Conservation (phyloP, 2,329 filamentous ascomycete species). For the Elsinoe ampelina region DNA sequence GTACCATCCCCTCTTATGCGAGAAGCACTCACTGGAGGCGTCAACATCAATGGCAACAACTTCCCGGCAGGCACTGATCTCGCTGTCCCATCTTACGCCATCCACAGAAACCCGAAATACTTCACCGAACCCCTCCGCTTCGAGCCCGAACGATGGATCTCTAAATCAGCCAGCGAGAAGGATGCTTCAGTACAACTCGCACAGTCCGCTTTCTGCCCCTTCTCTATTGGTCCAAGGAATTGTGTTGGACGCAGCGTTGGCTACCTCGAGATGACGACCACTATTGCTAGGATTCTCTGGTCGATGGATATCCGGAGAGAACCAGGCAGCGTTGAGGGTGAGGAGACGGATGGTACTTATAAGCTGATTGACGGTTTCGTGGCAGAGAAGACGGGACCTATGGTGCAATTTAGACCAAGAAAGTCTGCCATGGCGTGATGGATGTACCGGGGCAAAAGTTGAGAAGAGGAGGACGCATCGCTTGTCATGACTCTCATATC, state of each 20-base stretch:
- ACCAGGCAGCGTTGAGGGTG: conserved; percentile 5
- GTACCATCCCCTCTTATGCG: conserved; percentile 29
- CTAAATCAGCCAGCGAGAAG: conserved; percentile 23
- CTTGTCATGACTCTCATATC: too few species aligned
- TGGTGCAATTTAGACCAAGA: conserved; percentile 9
- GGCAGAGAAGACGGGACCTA: conserved; percentile 8
- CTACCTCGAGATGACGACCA: conserved; percentile 29
- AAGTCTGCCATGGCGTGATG: not conserved
- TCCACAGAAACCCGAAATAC: conserved; percentile 24
- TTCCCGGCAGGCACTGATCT: conserved; percentile 28
- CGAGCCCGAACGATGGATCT: conserved; percentile 23
- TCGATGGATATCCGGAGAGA: conserved; percentile 8
- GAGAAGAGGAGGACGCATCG: too few species aligned
- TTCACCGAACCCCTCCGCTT: conserved; percentile 25
- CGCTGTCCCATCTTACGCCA: conserved; percentile 17
- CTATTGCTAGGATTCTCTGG: conserved; percentile 28
- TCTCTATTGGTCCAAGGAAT: conserved; percentile 25
- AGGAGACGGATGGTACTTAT: conserved; percentile 11
- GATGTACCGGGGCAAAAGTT: too few species aligned
- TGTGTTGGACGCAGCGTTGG: conserved; percentile 33
- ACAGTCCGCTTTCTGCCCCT: conserved; percentile 27
- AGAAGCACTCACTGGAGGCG: conserved; percentile 25
- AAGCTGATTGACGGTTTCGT: conserved; percentile 10
- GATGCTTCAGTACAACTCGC: conserved; percentile 6
- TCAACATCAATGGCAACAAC: conserved; percentile 27